A percentile compares a stretch with the other conserved stretches of the same genome.
phyloP scores from a whole-genome alignment of 305 asterid genomes.

The Solanum hybrid region DNA sequence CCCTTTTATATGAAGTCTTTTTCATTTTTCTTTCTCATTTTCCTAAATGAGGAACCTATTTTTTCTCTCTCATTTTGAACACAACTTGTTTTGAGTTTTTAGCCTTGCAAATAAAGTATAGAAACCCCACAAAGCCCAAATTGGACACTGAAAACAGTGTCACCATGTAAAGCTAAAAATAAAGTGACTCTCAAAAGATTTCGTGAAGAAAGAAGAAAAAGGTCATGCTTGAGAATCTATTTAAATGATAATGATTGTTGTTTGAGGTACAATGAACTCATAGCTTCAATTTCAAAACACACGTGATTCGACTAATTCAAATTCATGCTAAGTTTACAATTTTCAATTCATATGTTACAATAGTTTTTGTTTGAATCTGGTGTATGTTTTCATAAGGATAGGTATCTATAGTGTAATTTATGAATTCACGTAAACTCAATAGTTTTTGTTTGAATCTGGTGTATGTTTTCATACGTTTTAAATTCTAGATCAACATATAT shows the following conservation, averaged over 20 bases:
- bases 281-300: not conserved
- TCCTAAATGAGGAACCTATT: not conserved
- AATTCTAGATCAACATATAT: not conserved
- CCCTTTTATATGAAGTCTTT: not conserved
- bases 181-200: not conserved
- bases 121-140: not conserved
- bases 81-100: not conserved
- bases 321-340: not conserved
- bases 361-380: too few relatives aligned
- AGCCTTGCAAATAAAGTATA: not conserved
- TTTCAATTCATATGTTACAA: not conserved
- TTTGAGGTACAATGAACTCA: not conserved
- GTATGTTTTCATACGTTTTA: not conserved
- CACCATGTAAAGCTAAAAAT: not conserved
- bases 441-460: not conserved
- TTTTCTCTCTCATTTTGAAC: not conserved
- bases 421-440: not conserved
- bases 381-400: not conserved
- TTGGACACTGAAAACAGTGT: not conserved
- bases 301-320: not conserved
- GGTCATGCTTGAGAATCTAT: not conserved
- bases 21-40: not conserved
- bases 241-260: not conserved
- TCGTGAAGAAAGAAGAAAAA: not conserved
- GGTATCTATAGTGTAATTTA: not conserved